These are phyloP conservation scores for Thuja plicata DNA, from an alignment of 83 land plant genomes.

Conservation along the genomic window DNA sequence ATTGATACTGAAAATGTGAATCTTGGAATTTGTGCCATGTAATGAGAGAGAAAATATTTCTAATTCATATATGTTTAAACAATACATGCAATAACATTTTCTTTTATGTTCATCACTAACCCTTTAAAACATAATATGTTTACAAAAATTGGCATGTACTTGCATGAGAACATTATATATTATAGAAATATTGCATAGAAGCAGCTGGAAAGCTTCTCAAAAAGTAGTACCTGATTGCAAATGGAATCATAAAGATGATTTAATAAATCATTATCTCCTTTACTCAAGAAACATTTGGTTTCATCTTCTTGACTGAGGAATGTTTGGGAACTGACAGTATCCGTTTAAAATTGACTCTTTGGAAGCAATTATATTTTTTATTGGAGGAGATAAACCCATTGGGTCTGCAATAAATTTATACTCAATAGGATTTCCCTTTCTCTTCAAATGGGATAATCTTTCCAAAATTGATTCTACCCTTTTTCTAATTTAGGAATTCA, in stretches of 20 bases:
- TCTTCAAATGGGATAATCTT: background rate
- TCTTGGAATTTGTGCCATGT: background rate
- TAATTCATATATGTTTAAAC: background rate
- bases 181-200: background rate
- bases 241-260: no score
- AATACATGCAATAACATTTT: background rate
- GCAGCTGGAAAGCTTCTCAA: no score
- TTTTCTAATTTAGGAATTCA: no score
- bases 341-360: no score
- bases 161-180: background rate
- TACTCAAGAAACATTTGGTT: no score
- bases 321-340: no score
- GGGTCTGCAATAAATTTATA: no score
- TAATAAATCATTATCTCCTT: no score
- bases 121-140: slow-evolving; percentile 3
- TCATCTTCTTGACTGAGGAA: no score
- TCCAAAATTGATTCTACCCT: slow-evolving; percentile 11
- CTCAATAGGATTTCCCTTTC: background rate
- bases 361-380: no score
- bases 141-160: slow-evolving; percentile 11
- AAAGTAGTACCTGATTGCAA: no score
- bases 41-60: background rate
- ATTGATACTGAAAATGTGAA: background rate
- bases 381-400: no score
- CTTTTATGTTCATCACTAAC: background rate